These are phyloP conservation scores for Clarkia xantiana DNA, from an alignment of 345 rosid genomes.

Conservation along the genomic window DNA sequence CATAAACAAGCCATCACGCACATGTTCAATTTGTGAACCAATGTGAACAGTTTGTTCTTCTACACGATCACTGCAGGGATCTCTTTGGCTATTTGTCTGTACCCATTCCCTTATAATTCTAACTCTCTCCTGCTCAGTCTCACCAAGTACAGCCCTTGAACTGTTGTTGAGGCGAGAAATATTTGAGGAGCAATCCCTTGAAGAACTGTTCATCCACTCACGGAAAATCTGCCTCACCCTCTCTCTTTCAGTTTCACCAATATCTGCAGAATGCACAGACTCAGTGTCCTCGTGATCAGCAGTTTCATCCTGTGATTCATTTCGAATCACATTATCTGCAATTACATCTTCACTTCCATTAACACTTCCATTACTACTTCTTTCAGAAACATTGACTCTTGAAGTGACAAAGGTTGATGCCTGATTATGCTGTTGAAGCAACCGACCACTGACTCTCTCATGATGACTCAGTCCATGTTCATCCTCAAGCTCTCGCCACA, in stretches of 20 bases:
- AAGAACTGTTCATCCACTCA: slow-evolving; percentile 68
- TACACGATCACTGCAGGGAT: slow-evolving; percentile 33
- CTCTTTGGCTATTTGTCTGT: slow-evolving; percentile 60
- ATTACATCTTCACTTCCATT: slow-evolving; percentile 27
- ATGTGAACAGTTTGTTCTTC: slow-evolving; percentile 47
- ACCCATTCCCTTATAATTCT: slow-evolving; percentile 80
- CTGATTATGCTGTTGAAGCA: slow-evolving; percentile 29
- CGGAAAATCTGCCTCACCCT: slow-evolving; percentile 79
- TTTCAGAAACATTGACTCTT: slow-evolving; percentile 25
- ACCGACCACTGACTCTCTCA: slow-evolving; percentile 36
- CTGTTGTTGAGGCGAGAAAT: slow-evolving; percentile 27
- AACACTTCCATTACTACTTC: slow-evolving; percentile 22
- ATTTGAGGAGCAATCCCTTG: slow-evolving; percentile 32
- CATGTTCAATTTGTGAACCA: slow-evolving; percentile 54
- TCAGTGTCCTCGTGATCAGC: slow-evolving; percentile 24
- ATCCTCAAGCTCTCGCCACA: slow-evolving; percentile 89
- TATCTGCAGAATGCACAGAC: slow-evolving; percentile 33
- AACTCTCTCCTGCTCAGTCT: slow-evolving; percentile 88
- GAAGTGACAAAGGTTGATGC: slow-evolving; percentile 20
- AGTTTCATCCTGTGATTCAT: slow-evolving; percentile 35
- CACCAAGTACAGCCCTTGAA: slow-evolving; percentile 68
- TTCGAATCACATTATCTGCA: slow-evolving; percentile 32
- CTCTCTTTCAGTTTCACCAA: slow-evolving; percentile 71
- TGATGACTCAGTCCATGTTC: slow-evolving; percentile 62
- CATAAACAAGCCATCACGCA: slow-evolving; percentile 47